Base-by-base conservation (phyloP, 2,329 filamentous ascomycete species). In the Truncatella angustata region DNA sequence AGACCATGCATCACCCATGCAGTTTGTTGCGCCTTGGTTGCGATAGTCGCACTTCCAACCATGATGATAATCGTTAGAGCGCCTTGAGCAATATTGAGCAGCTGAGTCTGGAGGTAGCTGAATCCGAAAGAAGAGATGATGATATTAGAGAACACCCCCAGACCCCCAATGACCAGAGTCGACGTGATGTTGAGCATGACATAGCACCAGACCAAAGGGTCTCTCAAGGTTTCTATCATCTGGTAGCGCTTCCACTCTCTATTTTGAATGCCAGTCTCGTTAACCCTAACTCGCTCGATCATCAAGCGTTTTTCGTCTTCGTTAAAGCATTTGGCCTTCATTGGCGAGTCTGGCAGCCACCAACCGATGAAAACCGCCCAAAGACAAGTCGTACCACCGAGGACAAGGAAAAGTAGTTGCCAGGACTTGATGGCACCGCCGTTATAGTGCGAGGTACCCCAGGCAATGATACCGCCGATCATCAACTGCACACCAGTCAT, bases 311-410 rank as follows among this genome's bases (percentile, higher is more conserved):
- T 73, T 32, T 75, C 66, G 18, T 70, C 67, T 10, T 71, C 65
- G n/a, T 61, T 69, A 28, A 78, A 66, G 54, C 81, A 81, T 23
- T 70, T 72, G 3, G 79, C 77, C 49, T 75, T 78, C 47, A 74
- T 71, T 0, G 81, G 79, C 37, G 71, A 74, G 56, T 82, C 77
- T 0, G 78, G 77, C 18, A 83, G 67, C 57, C 66, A 70, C 56
- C 66, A 66, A 9, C 66, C 64, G 46, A 74, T 65, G 12, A 72
- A 63, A 20, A 66, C 46, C 14, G 67, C 70, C 63, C 64, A 70
- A 4, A 61, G 53, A 7, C 61, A 63, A 3, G 69, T 75, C 1
- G 66, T 54, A 3, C 65, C 56, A 1, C 74, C 74, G 7, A 75
- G 66, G 5, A 73, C 64, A 5, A 76, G 60, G 54, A 76, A 76